Evolutionary conservation across 2,329 filamentous ascomycete genomes (phyloP), one percentile per base, ranked within the genome.

Genomic region (Macroventuria anomochaeta): DNA sequence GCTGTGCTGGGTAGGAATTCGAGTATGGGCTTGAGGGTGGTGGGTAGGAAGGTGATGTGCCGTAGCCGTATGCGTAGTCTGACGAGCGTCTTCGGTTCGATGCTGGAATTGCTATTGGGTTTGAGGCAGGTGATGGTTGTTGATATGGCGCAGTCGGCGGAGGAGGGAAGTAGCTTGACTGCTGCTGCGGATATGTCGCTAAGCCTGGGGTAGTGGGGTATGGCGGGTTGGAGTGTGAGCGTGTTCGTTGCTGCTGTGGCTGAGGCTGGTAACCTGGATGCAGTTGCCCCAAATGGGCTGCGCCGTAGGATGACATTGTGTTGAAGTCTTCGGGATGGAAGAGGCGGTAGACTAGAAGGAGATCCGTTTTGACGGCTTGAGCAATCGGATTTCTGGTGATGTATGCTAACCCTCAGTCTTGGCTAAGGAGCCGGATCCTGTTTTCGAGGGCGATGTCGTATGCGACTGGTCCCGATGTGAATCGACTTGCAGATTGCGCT

Each of bases 241-340:
- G 44, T 6, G 26, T 12, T 34, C 48, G 36, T 46, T 53, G 60
- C 34, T 57, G 43, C 8, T 46, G 55, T 18, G 47, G 34, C 26
- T 48, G 46, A 42, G 48, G 53, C 28, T 43, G 51, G 42, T 62
- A 58, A 10, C 59, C 56, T 10, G 57, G 42, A 34, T 55, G 58
- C 12, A 58, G 23, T 32, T 61, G 58, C 20, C 53, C 58, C 3
- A 55, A 63, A 36, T 53, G 57, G 50, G 49, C 57, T 15, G 62
- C 63, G 52, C 53, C 59, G 57, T 63, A 65, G 23, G 64, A 65
- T 20, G 64, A 65, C 64, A 67, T 52, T 18, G n/a, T 62, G 8
- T 31, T 58, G 46, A 23, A 49, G 46, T 54, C 51, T 13, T 54
- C 46, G 7, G 51, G 39, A 12, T 54, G 49, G 34, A 46, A 49